Evolutionary conservation across 495 filamentous ascomycete species (phyloP).

Genomic region (Penicillium chermesinum): DNA sequence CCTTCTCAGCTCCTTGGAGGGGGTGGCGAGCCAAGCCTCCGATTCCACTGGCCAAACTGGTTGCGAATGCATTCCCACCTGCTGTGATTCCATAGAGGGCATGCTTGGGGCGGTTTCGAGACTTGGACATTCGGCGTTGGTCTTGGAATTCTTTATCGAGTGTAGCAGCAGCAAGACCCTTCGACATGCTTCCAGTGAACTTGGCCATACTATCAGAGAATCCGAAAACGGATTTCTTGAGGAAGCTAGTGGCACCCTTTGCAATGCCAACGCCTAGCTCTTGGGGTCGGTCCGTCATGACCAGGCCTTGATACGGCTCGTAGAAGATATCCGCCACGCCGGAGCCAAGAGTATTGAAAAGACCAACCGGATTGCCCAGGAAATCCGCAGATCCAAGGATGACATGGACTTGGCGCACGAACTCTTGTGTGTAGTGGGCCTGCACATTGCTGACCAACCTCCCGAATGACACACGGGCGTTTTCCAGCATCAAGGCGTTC

Average conservation of each 20-base stretch:
- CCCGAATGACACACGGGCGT: constrained; percentile 83
- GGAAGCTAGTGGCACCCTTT: constrained; percentile 92
- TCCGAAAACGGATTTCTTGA: constrained; percentile 97
- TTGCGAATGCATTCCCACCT: constrained; percentile 91
- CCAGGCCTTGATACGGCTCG: constrained; percentile 95
- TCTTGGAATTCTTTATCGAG: constrained; percentile 99
- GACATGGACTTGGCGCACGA: constrained; percentile 91
- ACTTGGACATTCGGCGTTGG: constrained; percentile 85
- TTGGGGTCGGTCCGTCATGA: constrained; percentile 91
- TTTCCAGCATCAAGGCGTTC: constrained; percentile 91
- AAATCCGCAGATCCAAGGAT: constrained; percentile 96
- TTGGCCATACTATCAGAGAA: constrained; percentile 95
- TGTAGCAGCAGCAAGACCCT: constrained; percentile 89
- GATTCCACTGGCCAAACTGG: constrained; percentile 84
- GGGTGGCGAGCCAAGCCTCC: constrained; percentile 90
- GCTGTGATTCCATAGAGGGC: constrained; percentile 94
- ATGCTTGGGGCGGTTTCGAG: constrained; percentile 92
- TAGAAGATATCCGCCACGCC: constrained; percentile 98
- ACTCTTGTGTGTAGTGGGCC: constrained; percentile 93
- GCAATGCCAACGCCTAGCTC: constrained; percentile 92
- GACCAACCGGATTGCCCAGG: constrained; percentile 93
- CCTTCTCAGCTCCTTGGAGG: constrained; percentile 92
- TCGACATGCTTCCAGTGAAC: constrained; percentile 92
- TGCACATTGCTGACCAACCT: constrained; percentile 78
- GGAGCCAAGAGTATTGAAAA: constrained; percentile 97